Conservation (phyloP, 345 rosid species). For the Corchorus capsularis region DNA sequence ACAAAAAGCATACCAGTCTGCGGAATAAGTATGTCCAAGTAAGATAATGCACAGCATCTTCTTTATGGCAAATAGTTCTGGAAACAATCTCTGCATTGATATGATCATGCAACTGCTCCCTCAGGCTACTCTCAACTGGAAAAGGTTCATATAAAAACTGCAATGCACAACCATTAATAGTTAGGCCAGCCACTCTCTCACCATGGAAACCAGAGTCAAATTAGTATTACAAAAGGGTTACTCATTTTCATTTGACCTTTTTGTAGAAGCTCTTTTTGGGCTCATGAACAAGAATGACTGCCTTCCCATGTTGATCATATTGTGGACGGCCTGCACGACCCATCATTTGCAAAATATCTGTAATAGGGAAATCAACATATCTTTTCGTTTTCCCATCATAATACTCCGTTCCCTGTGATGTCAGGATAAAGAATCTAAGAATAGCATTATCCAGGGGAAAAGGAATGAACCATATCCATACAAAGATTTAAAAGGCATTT, state of each 20-base stretch:
- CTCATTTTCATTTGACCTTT: slow-evolving; percentile 50
- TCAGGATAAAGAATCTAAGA: slow-evolving; percentile 14
- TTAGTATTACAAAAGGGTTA: slow-evolving; percentile 13
- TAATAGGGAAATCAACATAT: slow-evolving; percentile 94
- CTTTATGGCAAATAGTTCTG: slow-evolving; percentile 85
- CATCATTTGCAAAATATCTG: slow-evolving; percentile 99
- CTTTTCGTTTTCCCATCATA: slow-evolving; percentile 95
- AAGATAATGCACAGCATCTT: slow-evolving; percentile 92
- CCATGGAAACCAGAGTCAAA: slow-evolving; percentile 16
- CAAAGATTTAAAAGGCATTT: not conserved
- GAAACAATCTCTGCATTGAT: slow-evolving; percentile 93
- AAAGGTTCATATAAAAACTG: slow-evolving; percentile 99
- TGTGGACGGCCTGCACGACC: slow-evolving; percentile 99
- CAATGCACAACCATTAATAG: slow-evolving; percentile 22
- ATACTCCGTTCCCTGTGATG: slow-evolving; percentile 88
- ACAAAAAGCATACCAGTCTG: slow-evolving; percentile 67
- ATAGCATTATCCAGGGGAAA: slow-evolving; percentile 2
- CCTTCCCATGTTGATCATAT: slow-evolving; percentile 97
- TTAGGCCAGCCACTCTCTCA: slow-evolving; percentile 12
- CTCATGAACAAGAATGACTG: slow-evolving; percentile 98
- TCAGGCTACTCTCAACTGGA: slow-evolving; percentile 98
- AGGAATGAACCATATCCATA: not conserved
- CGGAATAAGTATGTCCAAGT: slow-evolving; percentile 98
- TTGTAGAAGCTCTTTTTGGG: slow-evolving; percentile 98
- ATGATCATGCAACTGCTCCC: slow-evolving; percentile 82